phyloP scores from a whole-genome alignment of 306 rosid genomes.

The Glycine latifolia region DNA sequence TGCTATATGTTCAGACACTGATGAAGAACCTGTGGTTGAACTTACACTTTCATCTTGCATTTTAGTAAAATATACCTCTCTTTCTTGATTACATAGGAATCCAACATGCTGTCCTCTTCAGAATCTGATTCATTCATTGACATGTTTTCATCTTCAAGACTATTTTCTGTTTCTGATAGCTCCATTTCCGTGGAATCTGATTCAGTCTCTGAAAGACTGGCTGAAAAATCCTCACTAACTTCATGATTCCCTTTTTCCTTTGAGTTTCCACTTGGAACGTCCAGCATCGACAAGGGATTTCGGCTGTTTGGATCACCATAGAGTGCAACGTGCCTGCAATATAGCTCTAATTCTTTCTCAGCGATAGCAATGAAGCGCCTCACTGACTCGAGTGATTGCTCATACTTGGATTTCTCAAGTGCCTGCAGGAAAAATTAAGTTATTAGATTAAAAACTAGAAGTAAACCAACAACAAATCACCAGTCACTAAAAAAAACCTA shows the following conservation, averaged over 20 bases:
- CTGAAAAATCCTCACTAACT: too few species aligned
- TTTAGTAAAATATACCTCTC: not conserved
- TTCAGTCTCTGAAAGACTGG: conserved; percentile 32
- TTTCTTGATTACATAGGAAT: conserved; percentile 33
- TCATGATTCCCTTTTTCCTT: conserved; percentile 43
- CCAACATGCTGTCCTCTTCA: conserved; percentile 50
- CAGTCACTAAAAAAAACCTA: not conserved
- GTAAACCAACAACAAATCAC: conserved; percentile 9
- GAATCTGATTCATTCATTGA: conserved; percentile 60
- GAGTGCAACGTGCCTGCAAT: conserved; percentile 79
- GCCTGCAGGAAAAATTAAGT: conserved; percentile 59
- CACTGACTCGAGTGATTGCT: conserved; percentile 88
- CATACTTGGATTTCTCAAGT: conserved; percentile 88
- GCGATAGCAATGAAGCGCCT: conserved; percentile 78
- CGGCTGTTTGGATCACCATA: conserved; percentile 80
- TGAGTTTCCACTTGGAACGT: conserved; percentile 52
- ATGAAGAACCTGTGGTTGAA: conserved; percentile 40
- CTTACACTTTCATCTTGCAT: conserved; percentile 38
- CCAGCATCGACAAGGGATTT: conserved; percentile 66
- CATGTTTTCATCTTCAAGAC: conserved; percentile 44
- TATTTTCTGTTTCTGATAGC: conserved; percentile 57
- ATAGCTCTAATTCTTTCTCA: conserved; percentile 92
- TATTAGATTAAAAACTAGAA: conserved; percentile 1
- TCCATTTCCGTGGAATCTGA: conserved; percentile 49
- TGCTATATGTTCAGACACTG: conserved; percentile 43